Evolutionary conservation across 129 eudicot genomes (phyloP).

Genomic region (Ambrosia trifida): DNA sequence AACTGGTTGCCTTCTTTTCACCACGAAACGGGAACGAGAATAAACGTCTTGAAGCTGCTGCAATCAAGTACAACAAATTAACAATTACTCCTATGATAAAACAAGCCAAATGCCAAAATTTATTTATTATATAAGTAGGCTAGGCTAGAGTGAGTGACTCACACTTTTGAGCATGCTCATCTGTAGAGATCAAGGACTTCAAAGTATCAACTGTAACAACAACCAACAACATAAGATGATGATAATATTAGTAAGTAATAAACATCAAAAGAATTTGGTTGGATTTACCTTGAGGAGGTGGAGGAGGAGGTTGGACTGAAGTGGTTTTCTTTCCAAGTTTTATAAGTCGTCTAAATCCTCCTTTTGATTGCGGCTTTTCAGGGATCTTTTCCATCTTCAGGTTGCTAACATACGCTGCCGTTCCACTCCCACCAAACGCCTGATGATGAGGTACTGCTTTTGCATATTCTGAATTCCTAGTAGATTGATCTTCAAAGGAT

Average conservation of each 20-base stretch:
- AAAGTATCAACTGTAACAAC: background rate
- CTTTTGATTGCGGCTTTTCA: conserved; percentile 61
- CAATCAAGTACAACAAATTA: background rate
- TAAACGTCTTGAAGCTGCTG: conserved; percentile 6
- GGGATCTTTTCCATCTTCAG: conserved; percentile 47
- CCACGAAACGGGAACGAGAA: background rate
- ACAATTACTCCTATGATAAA: background rate
- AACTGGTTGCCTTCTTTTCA: background rate
- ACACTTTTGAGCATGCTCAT: conserved; percentile 1
- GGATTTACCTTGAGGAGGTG: background rate
- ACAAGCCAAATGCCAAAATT: background rate
- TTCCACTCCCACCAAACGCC: conserved; percentile 26
- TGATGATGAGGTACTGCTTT: conserved; percentile 54
- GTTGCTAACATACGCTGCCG: conserved; percentile 39
- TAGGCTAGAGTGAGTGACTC: background rate
- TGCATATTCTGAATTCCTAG: conserved; percentile 57
- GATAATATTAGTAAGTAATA: too few relatives aligned
- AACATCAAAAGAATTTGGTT: background rate
- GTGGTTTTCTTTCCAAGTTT: conserved; percentile 74
- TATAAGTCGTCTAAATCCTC: conserved; percentile 78
- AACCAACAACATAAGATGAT: background rate
- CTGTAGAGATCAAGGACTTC: background rate
- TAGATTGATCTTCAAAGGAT: conserved; percentile 74
- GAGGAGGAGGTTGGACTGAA: conserved; percentile 30
- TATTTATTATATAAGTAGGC: too few relatives aligned